Evolutionary conservation across 73 alveolate species (phyloP).

Genomic region (Breviolum minutum): DNA sequence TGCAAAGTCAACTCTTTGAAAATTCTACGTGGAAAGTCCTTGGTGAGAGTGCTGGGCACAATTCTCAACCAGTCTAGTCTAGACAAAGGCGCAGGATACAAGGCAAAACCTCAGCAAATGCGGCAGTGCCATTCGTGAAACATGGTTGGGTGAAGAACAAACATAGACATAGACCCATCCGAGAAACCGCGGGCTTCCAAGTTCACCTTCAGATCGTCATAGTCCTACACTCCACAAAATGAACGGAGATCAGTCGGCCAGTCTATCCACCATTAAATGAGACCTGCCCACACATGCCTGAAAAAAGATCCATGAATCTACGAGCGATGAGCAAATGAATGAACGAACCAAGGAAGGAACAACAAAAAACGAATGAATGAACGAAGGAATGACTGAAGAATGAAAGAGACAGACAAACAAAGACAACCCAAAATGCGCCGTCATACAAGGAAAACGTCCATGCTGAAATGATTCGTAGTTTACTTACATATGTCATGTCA

Average conservation of each 20-base stretch:
- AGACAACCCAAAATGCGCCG: not conserved
- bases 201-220: constrained; percentile 83
- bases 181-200: constrained; percentile 71
- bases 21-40: not conserved
- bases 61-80: constrained; percentile 90
- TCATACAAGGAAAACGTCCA: not conserved
- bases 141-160: not conserved
- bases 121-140: not conserved
- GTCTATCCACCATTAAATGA: too few relatives aligned
- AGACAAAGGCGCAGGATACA: constrained; percentile 79
- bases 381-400: too few relatives aligned
- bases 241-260: not conserved
- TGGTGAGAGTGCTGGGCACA: constrained; percentile 91
- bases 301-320: too few relatives aligned
- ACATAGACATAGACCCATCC: not conserved
- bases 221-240: constrained; percentile 29
- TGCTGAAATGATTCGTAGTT: not conserved
- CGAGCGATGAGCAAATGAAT: too few relatives aligned
- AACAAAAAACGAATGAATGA: too few relatives aligned
- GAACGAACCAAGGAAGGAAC: too few relatives aligned
- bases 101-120: constrained; percentile 38
- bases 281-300: too few relatives aligned
- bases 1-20: not conserved
- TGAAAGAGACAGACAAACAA: not conserved
- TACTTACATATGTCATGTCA: too few relatives aligned